A percentile compares a stretch with the other conserved stretches of the same genome.
These are phyloP conservation scores for Botrytis paeoniae DNA, from an alignment of 2,329 filamentous ascomycete species.

Conservation along the genomic window DNA sequence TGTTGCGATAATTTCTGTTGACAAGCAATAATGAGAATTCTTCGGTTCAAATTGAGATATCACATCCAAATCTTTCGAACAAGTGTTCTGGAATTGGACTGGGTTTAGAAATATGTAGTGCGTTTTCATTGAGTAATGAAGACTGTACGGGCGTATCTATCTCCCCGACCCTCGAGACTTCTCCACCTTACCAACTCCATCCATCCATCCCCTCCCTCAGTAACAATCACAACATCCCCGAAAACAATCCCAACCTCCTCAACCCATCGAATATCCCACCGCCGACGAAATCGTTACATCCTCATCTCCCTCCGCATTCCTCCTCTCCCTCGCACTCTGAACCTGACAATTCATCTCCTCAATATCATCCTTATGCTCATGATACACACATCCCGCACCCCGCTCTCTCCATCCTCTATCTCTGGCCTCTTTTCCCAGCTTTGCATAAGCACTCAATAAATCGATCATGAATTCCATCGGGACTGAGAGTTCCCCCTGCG, in stretches of 20 bases:
- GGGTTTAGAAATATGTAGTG: rapidly evolving
- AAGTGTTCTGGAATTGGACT: background rate
- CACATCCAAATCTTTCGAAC: rapidly evolving
- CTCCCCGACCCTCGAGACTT: background rate
- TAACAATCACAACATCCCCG: background rate
- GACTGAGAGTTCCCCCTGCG: background rate
- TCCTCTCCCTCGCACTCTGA: background rate
- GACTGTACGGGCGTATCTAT: rapidly evolving
- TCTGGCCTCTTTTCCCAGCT: too few relatives aligned
- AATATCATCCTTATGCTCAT: background rate
- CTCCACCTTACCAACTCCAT: background rate
- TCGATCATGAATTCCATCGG: background rate
- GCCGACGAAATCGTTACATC: background rate
- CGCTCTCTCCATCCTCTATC: too few relatives aligned
- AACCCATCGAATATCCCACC: background rate
- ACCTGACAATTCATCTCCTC: background rate
- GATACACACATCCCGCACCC: background rate
- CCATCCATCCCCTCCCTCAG: too few relatives aligned
- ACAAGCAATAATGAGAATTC: rapidly evolving
- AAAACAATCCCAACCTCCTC: background rate
- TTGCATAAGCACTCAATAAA: background rate
- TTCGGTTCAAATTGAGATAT: background rate
- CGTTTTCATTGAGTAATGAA: background rate
- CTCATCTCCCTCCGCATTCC: background rate
- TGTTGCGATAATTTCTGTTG: rapidly evolving